phyloP scores from a whole-genome alignment of 306 rosid genomes.

The Ammopiptanthus mongolicus region DNA sequence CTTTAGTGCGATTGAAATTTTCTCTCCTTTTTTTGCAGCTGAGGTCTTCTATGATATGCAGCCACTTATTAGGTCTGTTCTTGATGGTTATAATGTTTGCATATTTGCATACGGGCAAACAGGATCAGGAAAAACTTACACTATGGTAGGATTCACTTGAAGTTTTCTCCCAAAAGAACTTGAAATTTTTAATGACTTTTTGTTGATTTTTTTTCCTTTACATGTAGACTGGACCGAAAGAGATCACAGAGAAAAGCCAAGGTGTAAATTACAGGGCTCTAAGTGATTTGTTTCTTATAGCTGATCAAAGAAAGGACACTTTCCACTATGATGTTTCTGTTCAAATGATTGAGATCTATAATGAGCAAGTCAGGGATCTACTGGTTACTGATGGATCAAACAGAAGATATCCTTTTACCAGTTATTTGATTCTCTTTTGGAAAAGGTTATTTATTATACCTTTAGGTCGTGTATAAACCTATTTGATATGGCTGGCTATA shows the following conservation, averaged over 20 bases:
- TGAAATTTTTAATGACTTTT: not conserved
- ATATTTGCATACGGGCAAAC: slow-evolving; percentile 96
- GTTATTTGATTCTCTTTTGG: slow-evolving; percentile 13
- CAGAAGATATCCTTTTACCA: slow-evolving; percentile 87
- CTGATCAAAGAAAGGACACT: slow-evolving; percentile 80
- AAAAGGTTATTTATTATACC: not conserved
- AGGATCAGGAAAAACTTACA: slow-evolving; percentile 89
- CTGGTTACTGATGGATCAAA: slow-evolving; percentile 79
- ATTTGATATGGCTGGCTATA: not conserved
- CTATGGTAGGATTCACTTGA: slow-evolving; percentile 56
- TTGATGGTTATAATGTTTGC: slow-evolving; percentile 90
- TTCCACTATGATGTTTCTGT: slow-evolving; percentile 78
- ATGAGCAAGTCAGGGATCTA: slow-evolving; percentile 97
- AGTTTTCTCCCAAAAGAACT: not conserved
- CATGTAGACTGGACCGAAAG: slow-evolving; percentile 81
- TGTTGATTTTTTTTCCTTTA: slow-evolving; percentile 19
- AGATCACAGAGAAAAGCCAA: slow-evolving; percentile 76
- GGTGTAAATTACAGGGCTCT: slow-evolving; percentile 97
- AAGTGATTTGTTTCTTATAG: slow-evolving; percentile 81
- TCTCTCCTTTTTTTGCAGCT: slow-evolving; percentile 42
- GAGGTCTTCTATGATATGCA: slow-evolving; percentile 89
- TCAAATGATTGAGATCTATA: slow-evolving; percentile 97
- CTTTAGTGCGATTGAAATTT: not conserved
- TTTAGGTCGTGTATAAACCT: not conserved
- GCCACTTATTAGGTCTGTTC: slow-evolving; percentile 84